phyloP scores from a whole-genome alignment of 139 green algal genomes.

The Tetraselmis striata region DNA sequence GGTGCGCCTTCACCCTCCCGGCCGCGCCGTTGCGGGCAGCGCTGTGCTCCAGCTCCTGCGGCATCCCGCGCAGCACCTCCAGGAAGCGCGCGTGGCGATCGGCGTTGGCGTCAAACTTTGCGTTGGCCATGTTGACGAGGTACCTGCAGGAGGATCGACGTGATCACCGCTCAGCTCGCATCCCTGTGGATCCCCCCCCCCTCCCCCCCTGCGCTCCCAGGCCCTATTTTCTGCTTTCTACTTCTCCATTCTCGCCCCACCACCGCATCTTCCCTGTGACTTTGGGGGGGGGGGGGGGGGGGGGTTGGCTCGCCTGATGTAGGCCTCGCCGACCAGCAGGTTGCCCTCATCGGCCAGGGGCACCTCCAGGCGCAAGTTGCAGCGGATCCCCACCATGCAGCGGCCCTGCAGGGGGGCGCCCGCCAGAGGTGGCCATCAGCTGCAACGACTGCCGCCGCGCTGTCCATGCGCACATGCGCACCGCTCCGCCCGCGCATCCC shows the following conservation, averaged over 20 bases:
- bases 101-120: constrained; percentile 58
- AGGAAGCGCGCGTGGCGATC: constrained; percentile 35
- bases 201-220: too few species aligned
- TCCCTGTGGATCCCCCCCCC: too few species aligned
- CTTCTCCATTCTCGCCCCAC: too few species aligned
- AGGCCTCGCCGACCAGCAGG: constrained; percentile 46
- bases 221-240: too few species aligned
- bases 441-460: too few species aligned
- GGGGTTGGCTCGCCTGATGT: constrained; percentile 19
- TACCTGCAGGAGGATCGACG: too few species aligned
- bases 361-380: constrained; percentile 61
- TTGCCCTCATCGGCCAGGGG: constrained; percentile 43
- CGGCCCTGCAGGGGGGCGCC: background rate
- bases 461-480: too few species aligned
- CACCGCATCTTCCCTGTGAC: too few species aligned
- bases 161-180: too few species aligned
- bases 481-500: too few species aligned
- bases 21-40: background rate
- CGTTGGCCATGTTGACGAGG: constrained; percentile 43
- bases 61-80: constrained; percentile 5
- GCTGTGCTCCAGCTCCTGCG: constrained; percentile 17
- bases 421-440: background rate
- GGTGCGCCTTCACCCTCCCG: too few species aligned
- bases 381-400: constrained; percentile 49
- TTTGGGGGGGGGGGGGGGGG: too few species aligned